Percentiles rank a stretch among this genome's conserved stretches.
These are phyloP conservation scores for Inga leiocalycina DNA, from an alignment of 306 rosid species.

Conservation along the genomic window DNA sequence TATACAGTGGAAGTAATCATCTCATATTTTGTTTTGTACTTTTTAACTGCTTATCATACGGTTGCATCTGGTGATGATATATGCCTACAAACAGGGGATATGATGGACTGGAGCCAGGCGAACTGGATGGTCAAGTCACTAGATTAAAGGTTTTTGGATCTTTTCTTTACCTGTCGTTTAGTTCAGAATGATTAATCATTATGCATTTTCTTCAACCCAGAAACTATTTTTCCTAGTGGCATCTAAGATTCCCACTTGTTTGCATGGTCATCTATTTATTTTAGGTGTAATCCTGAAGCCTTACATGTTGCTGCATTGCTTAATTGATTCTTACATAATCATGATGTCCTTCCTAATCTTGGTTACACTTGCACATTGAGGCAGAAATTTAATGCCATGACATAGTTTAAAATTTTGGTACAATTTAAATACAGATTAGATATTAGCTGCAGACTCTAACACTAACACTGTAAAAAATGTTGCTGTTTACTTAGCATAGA, in stretches of 20 bases:
- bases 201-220: not conserved
- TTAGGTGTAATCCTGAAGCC: not conserved
- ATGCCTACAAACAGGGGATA: slow-evolving; percentile 48
- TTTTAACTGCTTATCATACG: not conserved
- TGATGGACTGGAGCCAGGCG: slow-evolving; percentile 26
- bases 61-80: slow-evolving; percentile 6
- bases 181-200: not conserved
- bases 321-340: not conserved
- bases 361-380: not conserved
- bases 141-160: slow-evolving; percentile 41
- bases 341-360: not conserved
- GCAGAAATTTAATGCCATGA: slow-evolving; percentile 26
- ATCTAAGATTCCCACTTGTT: not conserved
- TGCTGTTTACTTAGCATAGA: not conserved
- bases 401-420: not conserved
- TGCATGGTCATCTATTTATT: not conserved
- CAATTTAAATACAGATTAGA: not conserved
- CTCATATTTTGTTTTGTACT: not conserved
- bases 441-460: not conserved
- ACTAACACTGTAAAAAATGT: not conserved
- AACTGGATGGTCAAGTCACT: slow-evolving; percentile 42
- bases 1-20: slow-evolving; percentile 64
- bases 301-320: not conserved
- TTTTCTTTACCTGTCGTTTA: not conserved
- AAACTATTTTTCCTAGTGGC: not conserved